Conservation (phyloP, 257 asterid species). For the Eucommia ulmoides region DNA sequence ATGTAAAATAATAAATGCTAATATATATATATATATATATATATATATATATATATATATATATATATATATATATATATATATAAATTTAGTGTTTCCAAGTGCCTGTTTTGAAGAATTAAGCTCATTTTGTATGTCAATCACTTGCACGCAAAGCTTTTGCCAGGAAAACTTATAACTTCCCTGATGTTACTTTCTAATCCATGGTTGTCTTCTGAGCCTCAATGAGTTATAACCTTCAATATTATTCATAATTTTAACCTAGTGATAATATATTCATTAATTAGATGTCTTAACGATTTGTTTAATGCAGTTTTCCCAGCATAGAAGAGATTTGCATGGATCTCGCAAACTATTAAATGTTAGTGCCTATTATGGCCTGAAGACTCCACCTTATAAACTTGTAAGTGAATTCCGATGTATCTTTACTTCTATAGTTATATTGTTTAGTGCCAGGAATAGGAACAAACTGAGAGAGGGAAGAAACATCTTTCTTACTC, state of each 20-base stretch:
- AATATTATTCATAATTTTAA: too few relatives aligned
- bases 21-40: too few relatives aligned
- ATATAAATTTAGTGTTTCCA: too few relatives aligned
- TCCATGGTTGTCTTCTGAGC: not conserved
- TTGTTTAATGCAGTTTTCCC: slow-evolving; percentile 35
- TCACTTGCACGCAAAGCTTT: not conserved
- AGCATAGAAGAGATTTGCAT: slow-evolving; percentile 15
- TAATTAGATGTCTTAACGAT: not conserved
- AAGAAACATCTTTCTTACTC: not conserved
- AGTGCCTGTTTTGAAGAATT: too few relatives aligned
- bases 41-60: too few relatives aligned
- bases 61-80: too few relatives aligned
- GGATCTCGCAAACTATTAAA: slow-evolving; percentile 17
- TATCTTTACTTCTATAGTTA: not conserved
- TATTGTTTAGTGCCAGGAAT: not conserved
- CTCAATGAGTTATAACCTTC: not conserved
- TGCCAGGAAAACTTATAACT: not conserved
- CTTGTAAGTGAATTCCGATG: slow-evolving; percentile 39
- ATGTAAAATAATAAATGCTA: too few relatives aligned
- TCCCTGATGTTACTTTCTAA: not conserved
- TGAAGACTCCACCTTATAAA: slow-evolving; percentile 62
- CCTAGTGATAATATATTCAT: not conserved
- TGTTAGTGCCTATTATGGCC: slow-evolving; percentile 64
- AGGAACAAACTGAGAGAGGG: not conserved
- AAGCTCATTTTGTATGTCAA: not conserved